Conservation (phyloP, 805 yeast species). For the Grigorovia jiainica region DNA sequence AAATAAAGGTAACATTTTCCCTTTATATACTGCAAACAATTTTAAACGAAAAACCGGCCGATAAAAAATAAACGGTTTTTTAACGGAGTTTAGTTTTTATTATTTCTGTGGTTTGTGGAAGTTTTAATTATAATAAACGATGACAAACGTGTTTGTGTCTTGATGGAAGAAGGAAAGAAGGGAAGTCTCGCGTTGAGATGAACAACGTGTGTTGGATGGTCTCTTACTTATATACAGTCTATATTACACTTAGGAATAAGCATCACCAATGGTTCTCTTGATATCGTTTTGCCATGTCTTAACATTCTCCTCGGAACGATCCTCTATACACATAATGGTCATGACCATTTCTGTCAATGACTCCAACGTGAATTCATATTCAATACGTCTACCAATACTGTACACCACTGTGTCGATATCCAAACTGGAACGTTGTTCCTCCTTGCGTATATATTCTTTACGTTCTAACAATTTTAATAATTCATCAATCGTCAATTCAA, state of each 20-base stretch:
- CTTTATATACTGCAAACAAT: no score
- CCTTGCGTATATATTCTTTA: constrained; percentile 17
- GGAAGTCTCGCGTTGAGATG: no score
- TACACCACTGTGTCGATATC: constrained; percentile 16
- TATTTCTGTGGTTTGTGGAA: no score
- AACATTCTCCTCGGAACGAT: constrained; percentile 9
- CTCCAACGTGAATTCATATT: constrained; percentile 17
- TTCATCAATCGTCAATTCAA: constrained; percentile 16
- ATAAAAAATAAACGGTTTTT: no score
- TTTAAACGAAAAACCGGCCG: no score
- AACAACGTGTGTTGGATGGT: no score
- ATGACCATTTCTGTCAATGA: constrained; percentile 14
- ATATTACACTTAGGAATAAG: constrained; percentile 4
- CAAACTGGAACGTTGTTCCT: constrained; percentile 19
- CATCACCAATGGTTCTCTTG: constrained; percentile 18
- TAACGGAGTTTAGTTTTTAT: no score
- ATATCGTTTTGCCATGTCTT: constrained; percentile 14
- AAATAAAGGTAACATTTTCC: no score
- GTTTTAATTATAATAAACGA: no score
- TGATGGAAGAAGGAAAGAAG: no score
- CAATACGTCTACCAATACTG: constrained; percentile 23
- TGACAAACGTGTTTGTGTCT: no score
- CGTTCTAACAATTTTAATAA: constrained; percentile 15
- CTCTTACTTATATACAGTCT: no score
- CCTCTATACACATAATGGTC: constrained; percentile 13